A percentile compares a stretch with the other conserved stretches of the same genome.
Conservation (phyloP, 2,329 filamentous ascomycete species). For the Magnaporthiopsis rhizophila region DNA sequence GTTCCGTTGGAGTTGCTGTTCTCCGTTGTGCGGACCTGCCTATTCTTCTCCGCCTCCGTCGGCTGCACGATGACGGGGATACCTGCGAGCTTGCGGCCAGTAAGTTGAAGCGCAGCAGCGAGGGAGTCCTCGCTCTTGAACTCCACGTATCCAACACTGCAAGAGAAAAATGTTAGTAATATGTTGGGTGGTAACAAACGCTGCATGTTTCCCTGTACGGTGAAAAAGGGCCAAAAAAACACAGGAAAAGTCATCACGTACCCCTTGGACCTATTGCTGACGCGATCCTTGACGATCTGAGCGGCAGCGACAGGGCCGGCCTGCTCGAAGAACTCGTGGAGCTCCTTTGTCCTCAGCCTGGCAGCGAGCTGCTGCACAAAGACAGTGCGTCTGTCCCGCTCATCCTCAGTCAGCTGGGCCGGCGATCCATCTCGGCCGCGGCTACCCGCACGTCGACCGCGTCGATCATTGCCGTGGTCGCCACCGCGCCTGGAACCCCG, state of each 20-base stretch:
- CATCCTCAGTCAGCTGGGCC: constrained; percentile 71
- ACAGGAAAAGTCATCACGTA: constrained; percentile 35
- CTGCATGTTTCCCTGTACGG: constrained; percentile 7
- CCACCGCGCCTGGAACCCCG: constrained; percentile 33
- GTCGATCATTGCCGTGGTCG: constrained; percentile 42
- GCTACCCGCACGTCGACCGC: constrained; percentile 19
- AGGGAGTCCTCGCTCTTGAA: constrained; percentile 96
- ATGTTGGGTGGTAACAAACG: constrained; percentile 25
- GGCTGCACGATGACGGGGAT: constrained; percentile 98
- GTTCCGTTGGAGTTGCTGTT: constrained; percentile 49
- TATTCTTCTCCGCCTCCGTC: constrained; percentile 98
- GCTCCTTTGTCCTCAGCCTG: constrained; percentile 81
- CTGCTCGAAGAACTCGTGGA: constrained; percentile 93
- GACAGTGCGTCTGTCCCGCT: constrained; percentile 91
- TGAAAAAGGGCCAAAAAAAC: not conserved
- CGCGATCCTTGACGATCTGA: constrained; percentile 96
- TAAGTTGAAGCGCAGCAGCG: constrained; percentile 88
- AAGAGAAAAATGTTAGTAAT: constrained; percentile 6
- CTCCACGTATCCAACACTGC: constrained; percentile 96
- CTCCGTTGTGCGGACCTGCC: constrained; percentile 72
- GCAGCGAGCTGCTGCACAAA: constrained; percentile 98
- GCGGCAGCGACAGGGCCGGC: constrained; percentile 92
- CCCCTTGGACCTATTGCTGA: constrained; percentile 97
- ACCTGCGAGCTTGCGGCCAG: constrained; percentile 95
- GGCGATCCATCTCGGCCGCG: constrained; percentile 51